Percentiles rank a stretch among this genome's conserved stretches.
Conservation (phyloP, 1,284 basidiomycete genomes). For the Inonotus obliquus region DNA sequence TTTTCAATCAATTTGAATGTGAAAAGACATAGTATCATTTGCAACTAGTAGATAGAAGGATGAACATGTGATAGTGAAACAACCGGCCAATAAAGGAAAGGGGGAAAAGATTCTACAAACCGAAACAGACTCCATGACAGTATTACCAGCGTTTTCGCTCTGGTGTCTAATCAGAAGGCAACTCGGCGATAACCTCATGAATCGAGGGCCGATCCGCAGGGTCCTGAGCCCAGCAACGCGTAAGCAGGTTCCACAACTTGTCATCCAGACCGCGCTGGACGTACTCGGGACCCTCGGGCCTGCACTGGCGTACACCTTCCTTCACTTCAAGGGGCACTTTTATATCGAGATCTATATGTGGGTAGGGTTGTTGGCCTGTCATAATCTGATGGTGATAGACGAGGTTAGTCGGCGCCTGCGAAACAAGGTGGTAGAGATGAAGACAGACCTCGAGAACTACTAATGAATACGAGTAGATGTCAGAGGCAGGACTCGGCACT, state of each 20-base stretch:
- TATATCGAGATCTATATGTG: slow-evolving; percentile 41
- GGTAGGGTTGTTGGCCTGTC: slow-evolving; percentile 47
- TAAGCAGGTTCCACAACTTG: slow-evolving; percentile 41
- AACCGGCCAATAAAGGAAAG: no score
- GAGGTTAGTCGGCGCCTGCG: neutral
- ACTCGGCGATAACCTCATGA: slow-evolving; percentile 29
- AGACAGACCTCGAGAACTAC: slow-evolving; percentile 45
- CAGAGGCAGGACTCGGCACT: slow-evolving; percentile 41
- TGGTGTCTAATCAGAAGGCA: slow-evolving; percentile 22
- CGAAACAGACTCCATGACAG: no score
- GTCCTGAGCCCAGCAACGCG: slow-evolving; percentile 39
- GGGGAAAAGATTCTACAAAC: no score
- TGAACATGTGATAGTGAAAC: no score
- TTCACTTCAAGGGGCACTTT: slow-evolving; percentile 44
- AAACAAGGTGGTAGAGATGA: neutral
- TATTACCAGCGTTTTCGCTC: neutral
- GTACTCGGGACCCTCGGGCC: slow-evolving; percentile 33
- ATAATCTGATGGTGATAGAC: slow-evolving; percentile 36
- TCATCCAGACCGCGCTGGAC: slow-evolving; percentile 42
- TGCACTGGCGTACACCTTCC: slow-evolving; percentile 36
- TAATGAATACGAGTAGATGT: slow-evolving; percentile 53
- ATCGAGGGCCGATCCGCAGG: slow-evolving; percentile 38
- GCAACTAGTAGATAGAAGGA: no score
- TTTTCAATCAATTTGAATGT: no score
- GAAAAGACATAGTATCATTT: no score